phyloP scores from a whole-genome alignment of 345 rosid species.

The Moricandia arvensis region DNA sequence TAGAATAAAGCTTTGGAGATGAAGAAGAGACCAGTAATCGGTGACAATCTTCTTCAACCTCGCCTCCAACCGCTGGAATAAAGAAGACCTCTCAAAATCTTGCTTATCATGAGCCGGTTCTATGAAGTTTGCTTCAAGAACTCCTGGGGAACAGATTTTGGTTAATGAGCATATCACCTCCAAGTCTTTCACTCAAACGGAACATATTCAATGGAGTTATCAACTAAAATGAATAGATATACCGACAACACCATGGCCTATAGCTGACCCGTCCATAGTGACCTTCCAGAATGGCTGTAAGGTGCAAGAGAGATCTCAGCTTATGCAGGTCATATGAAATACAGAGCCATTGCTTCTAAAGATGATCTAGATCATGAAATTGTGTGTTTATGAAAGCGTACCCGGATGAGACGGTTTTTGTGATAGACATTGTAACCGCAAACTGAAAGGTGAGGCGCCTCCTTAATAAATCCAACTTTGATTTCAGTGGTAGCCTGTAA shows the following conservation, averaged over 20 bases:
- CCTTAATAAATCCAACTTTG: slow-evolving; percentile 75
- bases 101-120: slow-evolving; percentile 99
- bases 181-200: slow-evolving; percentile 2
- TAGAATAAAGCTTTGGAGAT: background rate
- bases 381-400: slow-evolving; percentile 1
- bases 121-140: slow-evolving; percentile 91
- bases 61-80: slow-evolving; percentile 68
- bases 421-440: slow-evolving; percentile 79
- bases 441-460: slow-evolving; percentile 55
- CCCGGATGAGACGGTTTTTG: slow-evolving; percentile 67
- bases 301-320: slow-evolving; percentile 23
- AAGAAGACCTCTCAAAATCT: slow-evolving; percentile 87
- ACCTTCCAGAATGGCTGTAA: slow-evolving; percentile 96
- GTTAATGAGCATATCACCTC: slow-evolving; percentile 22
- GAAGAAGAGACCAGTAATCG: slow-evolving; percentile 67
- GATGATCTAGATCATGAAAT: background rate
- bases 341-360: background rate
- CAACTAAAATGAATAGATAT: slow-evolving; percentile 25
- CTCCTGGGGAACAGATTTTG: slow-evolving; percentile 53
- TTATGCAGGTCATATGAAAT: slow-evolving; percentile 24
- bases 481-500: slow-evolving; percentile 57
- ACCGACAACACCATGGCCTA: slow-evolving; percentile 84
- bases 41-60: slow-evolving; percentile 61
- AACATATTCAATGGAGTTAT: slow-evolving; percentile 10
- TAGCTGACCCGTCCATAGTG: slow-evolving; percentile 44